A percentile compares a stretch with the other conserved stretches of the same genome.
phyloP scores from a whole-genome alignment of 176 grass and related monocot species.

The Ensete ventricosum region DNA sequence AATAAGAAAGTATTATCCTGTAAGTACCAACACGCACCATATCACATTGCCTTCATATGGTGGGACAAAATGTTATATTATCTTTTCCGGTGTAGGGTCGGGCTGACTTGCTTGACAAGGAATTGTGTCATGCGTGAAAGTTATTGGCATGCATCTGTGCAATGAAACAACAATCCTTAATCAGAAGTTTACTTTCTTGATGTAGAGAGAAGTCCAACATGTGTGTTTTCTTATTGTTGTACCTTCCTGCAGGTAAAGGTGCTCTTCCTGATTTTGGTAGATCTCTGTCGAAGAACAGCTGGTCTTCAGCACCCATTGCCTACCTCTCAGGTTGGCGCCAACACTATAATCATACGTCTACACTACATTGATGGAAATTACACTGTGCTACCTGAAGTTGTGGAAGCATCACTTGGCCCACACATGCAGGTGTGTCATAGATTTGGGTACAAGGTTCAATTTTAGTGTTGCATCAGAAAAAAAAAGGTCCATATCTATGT shows the following conservation, averaged over 20 bases:
- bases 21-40: too few species aligned
- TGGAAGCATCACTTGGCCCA: conserved; percentile 90
- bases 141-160: too few species aligned
- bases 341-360: conserved; percentile 88
- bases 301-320: conserved; percentile 73
- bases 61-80: too few species aligned
- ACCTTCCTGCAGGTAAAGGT: conserved; percentile 63
- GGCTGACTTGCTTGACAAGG: too few species aligned
- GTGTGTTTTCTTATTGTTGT: conserved; percentile 12
- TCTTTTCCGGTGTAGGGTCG: too few species aligned
- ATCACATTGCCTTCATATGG: too few species aligned
- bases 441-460: conserved; percentile 6
- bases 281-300: conserved; percentile 90
- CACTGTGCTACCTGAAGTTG: conserved; percentile 94
- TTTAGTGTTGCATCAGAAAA: too few species aligned
- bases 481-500: background rate
- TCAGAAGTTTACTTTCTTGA: background rate
- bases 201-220: too few species aligned
- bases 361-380: conserved; percentile 98
- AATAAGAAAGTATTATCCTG: too few species aligned
- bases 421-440: conserved; percentile 82
- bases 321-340: conserved; percentile 80
- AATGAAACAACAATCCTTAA: too few species aligned
- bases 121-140: too few species aligned
- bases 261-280: conserved; percentile 92